Base-by-base conservation (phyloP, 2,329 filamentous ascomycete species). In the Magnaporthiopsis poae region DNA sequence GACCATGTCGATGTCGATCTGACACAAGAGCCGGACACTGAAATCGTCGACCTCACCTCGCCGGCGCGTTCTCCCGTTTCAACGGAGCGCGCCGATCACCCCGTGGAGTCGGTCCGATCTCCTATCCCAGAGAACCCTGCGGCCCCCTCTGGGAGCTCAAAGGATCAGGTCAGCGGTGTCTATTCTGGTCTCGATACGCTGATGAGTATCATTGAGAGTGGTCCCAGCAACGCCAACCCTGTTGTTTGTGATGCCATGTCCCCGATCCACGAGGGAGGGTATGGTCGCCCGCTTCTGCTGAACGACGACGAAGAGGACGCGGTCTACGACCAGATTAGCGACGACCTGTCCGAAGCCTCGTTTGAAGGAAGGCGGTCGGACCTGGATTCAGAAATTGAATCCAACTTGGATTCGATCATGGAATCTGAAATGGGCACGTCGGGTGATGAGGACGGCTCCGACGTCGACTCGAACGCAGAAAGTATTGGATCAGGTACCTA, bases 241-340 rank as follows among this genome's bases (percentile, higher is more conserved):
- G 15, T 15, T 3, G n/a, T 33, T 8, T 31, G 9, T 9, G n/a
- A 25, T 9, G 7, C 21, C 15, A 46, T 46, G 18, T 18, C 39
- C 15, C 39, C 39, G 15, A 18, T 18, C 39, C 39, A 46, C 11
- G 59, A 60, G 25, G 60, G 5, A 61, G 27, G 4, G 8, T 25
- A 52, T 59, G 63, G 15, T 8, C 9, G 46, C 18, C 56, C 63
- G 25, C 31, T 35, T 25, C 2, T 52, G 46, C 52, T 56, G n/a
- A 64, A 27, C 52, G 62, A 67, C 13, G 62, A 60, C 1, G 62
- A 68, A 18, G 52, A 56, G 15, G 64, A 65, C 3, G 65, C 65
- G 12, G 65, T 36, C 2, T 39, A 33, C 5, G 27, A 25, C 5
- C n/a, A 64, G 18, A 27, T 25, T 1, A 59, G 63, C 39, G 62